Evolutionary conservation across 768 basidiomycete species (phyloP).

Genomic region (Aureoboletus auriporus): DNA sequence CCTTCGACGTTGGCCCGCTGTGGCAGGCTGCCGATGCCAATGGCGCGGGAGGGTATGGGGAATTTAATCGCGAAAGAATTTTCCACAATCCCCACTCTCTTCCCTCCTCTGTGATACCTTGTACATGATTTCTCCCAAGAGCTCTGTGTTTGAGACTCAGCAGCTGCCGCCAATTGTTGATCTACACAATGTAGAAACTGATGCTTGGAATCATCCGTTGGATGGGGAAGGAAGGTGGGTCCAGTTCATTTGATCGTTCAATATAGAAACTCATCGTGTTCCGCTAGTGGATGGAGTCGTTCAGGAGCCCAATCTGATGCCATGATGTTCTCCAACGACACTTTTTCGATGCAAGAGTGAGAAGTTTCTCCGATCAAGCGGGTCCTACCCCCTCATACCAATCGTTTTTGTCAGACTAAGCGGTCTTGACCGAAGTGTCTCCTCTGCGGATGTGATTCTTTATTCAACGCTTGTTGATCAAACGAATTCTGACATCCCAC

Average conservation of each 20-base stretch:
- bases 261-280: no score
- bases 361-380: background rate
- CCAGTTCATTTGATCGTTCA: background rate
- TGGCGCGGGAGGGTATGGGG: background rate
- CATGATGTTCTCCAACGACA: background rate
- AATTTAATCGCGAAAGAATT: background rate
- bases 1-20: background rate
- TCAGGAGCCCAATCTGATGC: no score
- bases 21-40: slow-evolving; percentile 13
- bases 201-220: background rate
- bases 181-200: background rate
- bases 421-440: background rate
- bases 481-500: background rate
- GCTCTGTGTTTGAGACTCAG: fast-evolving
- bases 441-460: background rate
- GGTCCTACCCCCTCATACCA: background rate
- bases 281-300: no score
- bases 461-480: background rate
- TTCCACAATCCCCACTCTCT: background rate
- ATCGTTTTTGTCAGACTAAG: background rate
- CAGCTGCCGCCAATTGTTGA: background rate
- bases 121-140: background rate
- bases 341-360: background rate
- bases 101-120: background rate
- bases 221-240: background rate